Evolutionary conservation across 164 flowering plant species (phyloP), one percentile per base, ranked within the genome.

Genomic region (Nymphaea thermarum): DNA sequence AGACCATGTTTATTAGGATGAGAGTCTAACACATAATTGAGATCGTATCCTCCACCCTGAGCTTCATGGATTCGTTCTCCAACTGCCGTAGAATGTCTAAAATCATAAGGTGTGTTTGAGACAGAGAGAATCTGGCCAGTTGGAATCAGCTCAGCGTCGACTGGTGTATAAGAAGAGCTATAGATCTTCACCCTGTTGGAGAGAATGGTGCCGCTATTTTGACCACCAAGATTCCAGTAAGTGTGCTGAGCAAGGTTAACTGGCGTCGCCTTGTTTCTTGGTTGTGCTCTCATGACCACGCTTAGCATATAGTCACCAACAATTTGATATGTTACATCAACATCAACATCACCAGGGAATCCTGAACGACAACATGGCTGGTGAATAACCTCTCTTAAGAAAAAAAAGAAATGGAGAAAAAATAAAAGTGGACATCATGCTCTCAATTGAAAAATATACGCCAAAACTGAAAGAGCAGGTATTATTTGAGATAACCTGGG

Each of bases 151-250:
- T 75, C 7, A 1, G 65, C 43, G 62, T 90, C 89, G 2, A 85
- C 82, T 0, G 88, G 89, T 2, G 96, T 94, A 76, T 80, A 74
- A 4, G 72, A 53, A 36, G 90, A 84, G 0, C 75, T 96, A 3
- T 79, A 83, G 47, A 92, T 76, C 43, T 86, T 86, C 55, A 90
- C 47, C 7, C 66, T 72, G 64, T 88, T 65, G 0, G 86, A 79
- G 41, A 90, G 74, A 64, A 90, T 83, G 69, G 79, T 65, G 8
- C 93, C 91, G 62, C 84, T 83, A 77, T 75, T 66, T n/a, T 90
- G 96, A 43, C 89, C 89, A 0, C 82, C 93, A 0, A 89, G 84
- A 77, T 89, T 89, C 93, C 93, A 87, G 75, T 85, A 89, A 16
- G 82, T 71, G 74, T 90, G 96, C 11, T 82, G 85, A 14, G 87